A percentile compares a stretch with the other conserved stretches of the same genome.
Evolutionary conservation across 768 basidiomycete genomes (phyloP).

Genomic region (Mycena leptocephala): DNA sequence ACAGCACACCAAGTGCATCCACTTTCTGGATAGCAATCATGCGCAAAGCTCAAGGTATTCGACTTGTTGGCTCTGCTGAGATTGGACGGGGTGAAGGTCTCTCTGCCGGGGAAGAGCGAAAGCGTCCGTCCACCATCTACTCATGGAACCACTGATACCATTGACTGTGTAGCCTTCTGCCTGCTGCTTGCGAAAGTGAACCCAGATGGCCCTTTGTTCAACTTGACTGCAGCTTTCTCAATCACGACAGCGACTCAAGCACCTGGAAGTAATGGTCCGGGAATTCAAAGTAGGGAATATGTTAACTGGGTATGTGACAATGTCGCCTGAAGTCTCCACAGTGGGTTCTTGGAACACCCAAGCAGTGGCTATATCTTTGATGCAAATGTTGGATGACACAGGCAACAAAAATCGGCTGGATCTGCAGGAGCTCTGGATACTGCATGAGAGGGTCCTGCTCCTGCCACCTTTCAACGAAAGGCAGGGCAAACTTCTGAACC

Average conservation of each 20-base stretch:
- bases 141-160: background rate
- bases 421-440: background rate
- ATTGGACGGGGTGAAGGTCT: background rate
- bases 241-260: background rate
- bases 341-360: background rate
- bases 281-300: background rate
- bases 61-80: background rate
- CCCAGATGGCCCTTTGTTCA: slow-evolving; percentile 4
- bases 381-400: background rate
- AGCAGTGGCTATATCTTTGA: background rate
- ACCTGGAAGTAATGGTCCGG: background rate
- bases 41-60: background rate
- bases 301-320: background rate
- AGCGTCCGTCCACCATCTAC: background rate
- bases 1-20: background rate
- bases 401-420: background rate
- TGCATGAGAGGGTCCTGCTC: no score
- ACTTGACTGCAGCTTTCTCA: background rate
- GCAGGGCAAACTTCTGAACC: background rate
- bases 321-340: background rate
- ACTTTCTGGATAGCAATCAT: slow-evolving; percentile 2
- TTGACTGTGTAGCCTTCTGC: background rate
- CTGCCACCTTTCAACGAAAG: background rate
- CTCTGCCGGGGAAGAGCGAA: background rate
- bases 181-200: background rate